A percentile compares a stretch with the other conserved stretches of the same genome.
Evolutionary conservation across 108 stramenopile genomes (phyloP).

Genomic region (Tribonema minus): DNA sequence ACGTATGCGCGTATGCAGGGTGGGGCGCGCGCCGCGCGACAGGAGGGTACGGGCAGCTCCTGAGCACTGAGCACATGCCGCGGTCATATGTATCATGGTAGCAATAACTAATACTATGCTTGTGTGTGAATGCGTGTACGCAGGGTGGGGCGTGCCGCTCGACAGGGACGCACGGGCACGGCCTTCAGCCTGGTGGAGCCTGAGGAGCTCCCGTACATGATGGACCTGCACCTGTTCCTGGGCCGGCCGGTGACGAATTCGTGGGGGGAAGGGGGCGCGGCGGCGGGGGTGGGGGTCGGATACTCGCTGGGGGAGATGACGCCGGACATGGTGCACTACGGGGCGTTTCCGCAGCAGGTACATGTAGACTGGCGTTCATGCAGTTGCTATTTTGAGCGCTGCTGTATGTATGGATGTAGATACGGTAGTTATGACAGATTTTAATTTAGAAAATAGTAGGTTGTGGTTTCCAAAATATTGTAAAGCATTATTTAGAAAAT

Average conservation of each 20-base stretch:
- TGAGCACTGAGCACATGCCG: too few species aligned
- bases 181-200: slow-evolving; percentile 90
- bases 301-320: slow-evolving; percentile 86
- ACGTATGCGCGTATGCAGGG: too few species aligned
- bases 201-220: slow-evolving; percentile 94
- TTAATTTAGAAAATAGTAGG: too few species aligned
- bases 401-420: too few species aligned
- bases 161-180: slow-evolving; percentile 26
- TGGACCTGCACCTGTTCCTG: slow-evolving; percentile 89
- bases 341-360: slow-evolving; percentile 81
- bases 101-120: too few species aligned
- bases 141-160: slow-evolving; percentile 21
- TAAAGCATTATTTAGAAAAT: too few species aligned
- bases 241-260: slow-evolving; percentile 60
- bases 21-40: too few species aligned
- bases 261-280: neutral
- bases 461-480: too few species aligned
- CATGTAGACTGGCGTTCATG: neutral
- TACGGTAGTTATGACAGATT: too few species aligned
- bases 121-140: too few species aligned
- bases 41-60: too few species aligned
- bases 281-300: neutral
- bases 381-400: neutral
- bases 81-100: too few species aligned
- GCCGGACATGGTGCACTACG: slow-evolving; percentile 94